Evolutionary conservation across 371 early-diverging fungal genomes (phyloP).

Genomic region (Rhizopus arrhizus): DNA sequence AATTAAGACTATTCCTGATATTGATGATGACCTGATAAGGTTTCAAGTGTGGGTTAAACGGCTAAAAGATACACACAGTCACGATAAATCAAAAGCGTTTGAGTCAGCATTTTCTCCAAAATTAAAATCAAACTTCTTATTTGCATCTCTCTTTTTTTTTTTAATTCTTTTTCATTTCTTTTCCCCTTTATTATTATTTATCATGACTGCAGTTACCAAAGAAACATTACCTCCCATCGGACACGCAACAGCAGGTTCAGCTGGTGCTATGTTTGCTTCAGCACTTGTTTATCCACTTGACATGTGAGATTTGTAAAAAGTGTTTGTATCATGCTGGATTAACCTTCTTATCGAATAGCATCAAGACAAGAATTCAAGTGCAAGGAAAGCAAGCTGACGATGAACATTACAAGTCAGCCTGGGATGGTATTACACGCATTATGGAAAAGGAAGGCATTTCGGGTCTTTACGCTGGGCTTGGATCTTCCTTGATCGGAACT

Average conservation of each 20-base stretch:
- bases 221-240: constrained; percentile 79
- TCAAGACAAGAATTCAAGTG: constrained; percentile 93
- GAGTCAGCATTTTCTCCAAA: constrained; percentile 22
- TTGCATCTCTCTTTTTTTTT: constrained; percentile 14
- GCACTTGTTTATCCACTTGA: constrained; percentile 92
- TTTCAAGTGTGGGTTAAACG: background rate
- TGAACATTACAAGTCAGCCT: constrained; percentile 65
- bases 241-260: constrained; percentile 91
- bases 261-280: constrained; percentile 90
- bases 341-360: constrained; percentile 47
- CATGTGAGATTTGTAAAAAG: constrained; percentile 68
- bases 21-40: no score
- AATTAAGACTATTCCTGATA: no score
- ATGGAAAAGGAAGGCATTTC: constrained; percentile 80
- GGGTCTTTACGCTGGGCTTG: constrained; percentile 92
- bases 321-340: constrained; percentile 1
- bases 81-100: constrained; percentile 5
- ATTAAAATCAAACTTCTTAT: background rate
- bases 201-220: constrained; percentile 57
- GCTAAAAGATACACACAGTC: constrained; percentile 1
- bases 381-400: constrained; percentile 52
- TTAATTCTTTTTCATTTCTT: constrained; percentile 12
- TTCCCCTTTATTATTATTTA: constrained; percentile 10
- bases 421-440: constrained; percentile 85
- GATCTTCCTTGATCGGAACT: constrained; percentile 85